Conservation (phyloP, 2,329 filamentous ascomycete species). For the Neocatenulostroma microsporum region DNA sequence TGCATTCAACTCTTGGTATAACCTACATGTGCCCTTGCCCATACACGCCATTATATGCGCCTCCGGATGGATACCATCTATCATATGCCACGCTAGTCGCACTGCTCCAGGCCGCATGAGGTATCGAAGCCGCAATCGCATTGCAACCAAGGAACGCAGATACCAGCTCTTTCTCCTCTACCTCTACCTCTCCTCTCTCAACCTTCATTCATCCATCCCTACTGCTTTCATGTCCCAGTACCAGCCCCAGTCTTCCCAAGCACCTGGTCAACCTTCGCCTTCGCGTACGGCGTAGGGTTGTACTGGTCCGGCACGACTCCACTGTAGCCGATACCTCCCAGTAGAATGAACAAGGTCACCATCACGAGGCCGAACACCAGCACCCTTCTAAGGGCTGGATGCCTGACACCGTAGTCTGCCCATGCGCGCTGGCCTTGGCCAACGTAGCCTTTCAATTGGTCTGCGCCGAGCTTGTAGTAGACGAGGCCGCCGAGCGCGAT, state of each 20-base stretch:
- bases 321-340: slow-evolving; percentile 42
- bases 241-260: slow-evolving; percentile 5
- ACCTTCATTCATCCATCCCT: too few relatives aligned
- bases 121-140: too few relatives aligned
- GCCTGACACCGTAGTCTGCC: slow-evolving; percentile 74
- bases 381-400: slow-evolving; percentile 70
- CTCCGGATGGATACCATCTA: too few relatives aligned
- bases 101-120: too few relatives aligned
- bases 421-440: slow-evolving; percentile 66
- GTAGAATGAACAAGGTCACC: slow-evolving; percentile 60
- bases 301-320: slow-evolving; percentile 20
- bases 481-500: slow-evolving; percentile 72
- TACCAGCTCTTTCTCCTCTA: too few relatives aligned
- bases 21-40: too few relatives aligned
- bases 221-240: neutral
- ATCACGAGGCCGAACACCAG: slow-evolving; percentile 59
- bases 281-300: slow-evolving; percentile 12
- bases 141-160: too few relatives aligned
- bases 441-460: slow-evolving; percentile 74
- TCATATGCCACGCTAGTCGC: too few relatives aligned
- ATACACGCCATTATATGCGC: too few relatives aligned
- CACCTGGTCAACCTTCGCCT: slow-evolving; percentile 5
- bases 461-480: slow-evolving; percentile 79
- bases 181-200: too few relatives aligned
- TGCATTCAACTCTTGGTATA: too few relatives aligned